These are phyloP conservation scores for Acanthamoeba healyi DNA, from an alignment of 208 protist species.

Conservation along the genomic window DNA sequence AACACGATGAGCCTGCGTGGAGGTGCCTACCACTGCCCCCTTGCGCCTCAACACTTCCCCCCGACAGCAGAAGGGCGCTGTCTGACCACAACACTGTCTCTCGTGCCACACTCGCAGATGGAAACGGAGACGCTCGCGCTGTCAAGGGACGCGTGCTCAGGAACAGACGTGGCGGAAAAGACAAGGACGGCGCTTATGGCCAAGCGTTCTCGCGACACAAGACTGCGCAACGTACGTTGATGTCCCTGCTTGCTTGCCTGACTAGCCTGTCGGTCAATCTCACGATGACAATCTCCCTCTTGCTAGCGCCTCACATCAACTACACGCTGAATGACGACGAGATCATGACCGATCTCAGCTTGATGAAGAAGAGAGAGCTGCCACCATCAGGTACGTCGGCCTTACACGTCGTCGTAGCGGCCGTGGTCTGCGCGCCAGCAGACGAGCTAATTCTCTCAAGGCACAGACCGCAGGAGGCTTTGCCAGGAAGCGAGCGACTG, in stretches of 20 bases:
- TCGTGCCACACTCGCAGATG: background rate
- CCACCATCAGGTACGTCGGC: background rate
- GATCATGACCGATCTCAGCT: slow-evolving; percentile 49
- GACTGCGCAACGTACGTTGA: slow-evolving; percentile 28
- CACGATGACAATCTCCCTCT: background rate
- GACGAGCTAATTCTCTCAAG: background rate
- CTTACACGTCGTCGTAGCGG: background rate
- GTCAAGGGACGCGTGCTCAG: slow-evolving; percentile 62
- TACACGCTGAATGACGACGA: slow-evolving; percentile 69
- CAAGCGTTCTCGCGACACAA: slow-evolving; percentile 59
- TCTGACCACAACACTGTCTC: no score
- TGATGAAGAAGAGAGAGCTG: slow-evolving; percentile 53
- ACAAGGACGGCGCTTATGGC: slow-evolving; percentile 20
- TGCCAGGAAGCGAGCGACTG: slow-evolving; percentile 60
- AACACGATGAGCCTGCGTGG: slow-evolving; percentile 74
- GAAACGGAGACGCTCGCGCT: slow-evolving; percentile 47
- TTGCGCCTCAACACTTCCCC: no score
- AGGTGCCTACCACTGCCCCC: background rate
- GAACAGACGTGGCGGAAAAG: slow-evolving; percentile 17
- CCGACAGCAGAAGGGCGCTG: no score
- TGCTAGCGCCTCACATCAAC: slow-evolving; percentile 70
- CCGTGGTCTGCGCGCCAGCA: no score
- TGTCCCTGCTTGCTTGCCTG: background rate
- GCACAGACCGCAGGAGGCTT: slow-evolving; percentile 47
- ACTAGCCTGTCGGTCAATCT: background rate